Percentiles rank a stretch among this genome's conserved stretches.
Evolutionary conservation across 352 stramenopile genomes (phyloP).

Genomic region (Peronospora belbahrii): DNA sequence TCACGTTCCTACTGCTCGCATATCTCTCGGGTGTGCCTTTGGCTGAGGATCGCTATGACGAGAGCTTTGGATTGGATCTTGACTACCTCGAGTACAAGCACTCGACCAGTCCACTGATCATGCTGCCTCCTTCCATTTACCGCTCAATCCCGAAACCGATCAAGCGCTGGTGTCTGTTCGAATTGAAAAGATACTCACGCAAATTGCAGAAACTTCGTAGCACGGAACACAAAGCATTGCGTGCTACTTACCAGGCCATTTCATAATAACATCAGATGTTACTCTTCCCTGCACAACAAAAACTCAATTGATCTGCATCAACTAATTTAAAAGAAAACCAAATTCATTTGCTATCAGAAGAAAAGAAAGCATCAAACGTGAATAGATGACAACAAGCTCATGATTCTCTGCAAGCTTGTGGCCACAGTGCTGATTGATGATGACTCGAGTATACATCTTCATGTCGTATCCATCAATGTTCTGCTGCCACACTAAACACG

Average conservation of each 20-base stretch:
- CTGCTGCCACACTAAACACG: neutral
- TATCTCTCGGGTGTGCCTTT: conserved; percentile 61
- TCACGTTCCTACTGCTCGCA: conserved; percentile 62
- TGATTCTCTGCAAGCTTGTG: too few relatives aligned
- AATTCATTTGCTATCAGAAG: too few relatives aligned
- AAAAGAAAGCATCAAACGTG: too few relatives aligned
- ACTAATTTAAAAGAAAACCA: too few relatives aligned
- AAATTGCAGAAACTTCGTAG: conserved; percentile 30
- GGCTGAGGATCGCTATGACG: conserved; percentile 54
- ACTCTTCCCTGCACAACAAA: too few relatives aligned
- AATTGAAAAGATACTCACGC: conserved; percentile 48
- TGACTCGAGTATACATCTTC: too few relatives aligned
- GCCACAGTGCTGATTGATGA: too few relatives aligned
- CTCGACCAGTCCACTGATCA: conserved; percentile 50
- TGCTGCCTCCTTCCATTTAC: conserved; percentile 41
- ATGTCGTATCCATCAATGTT: neutral
- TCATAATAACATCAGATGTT: too few relatives aligned
- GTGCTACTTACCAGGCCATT: conserved; percentile 29
- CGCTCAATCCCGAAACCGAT: conserved; percentile 23
- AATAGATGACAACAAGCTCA: too few relatives aligned
- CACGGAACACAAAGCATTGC: conserved; percentile 4
- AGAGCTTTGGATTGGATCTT: conserved; percentile 44
- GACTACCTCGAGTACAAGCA: conserved; percentile 62
- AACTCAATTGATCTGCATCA: too few relatives aligned
- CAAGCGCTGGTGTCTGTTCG: conserved; percentile 45